phyloP scores from a whole-genome alignment of 2,329 filamentous ascomycete genomes.

The Aspergillus tamarii region DNA sequence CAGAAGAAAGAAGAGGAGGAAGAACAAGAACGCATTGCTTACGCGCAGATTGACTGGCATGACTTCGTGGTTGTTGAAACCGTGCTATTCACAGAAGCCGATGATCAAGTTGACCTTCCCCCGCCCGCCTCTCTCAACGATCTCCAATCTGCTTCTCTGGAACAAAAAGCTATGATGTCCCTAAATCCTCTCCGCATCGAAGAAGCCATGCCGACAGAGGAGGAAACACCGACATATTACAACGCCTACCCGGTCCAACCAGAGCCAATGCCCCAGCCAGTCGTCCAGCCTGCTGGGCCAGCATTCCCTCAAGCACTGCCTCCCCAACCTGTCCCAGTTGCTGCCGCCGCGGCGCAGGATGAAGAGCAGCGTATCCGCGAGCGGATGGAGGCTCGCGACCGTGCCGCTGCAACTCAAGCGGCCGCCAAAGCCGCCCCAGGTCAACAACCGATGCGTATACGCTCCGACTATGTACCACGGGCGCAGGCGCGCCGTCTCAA shows the following conservation, averaged over 20 bases:
- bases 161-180: slow-evolving; percentile 91
- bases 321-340: slow-evolving; percentile 37
- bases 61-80: slow-evolving; percentile 97
- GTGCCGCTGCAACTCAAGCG: slow-evolving; percentile 76
- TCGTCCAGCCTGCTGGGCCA: slow-evolving; percentile 23
- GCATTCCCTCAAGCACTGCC: slow-evolving; percentile 36
- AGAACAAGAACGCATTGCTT: slow-evolving; percentile 74
- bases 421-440: slow-evolving; percentile 68
- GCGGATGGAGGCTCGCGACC: slow-evolving; percentile 55
- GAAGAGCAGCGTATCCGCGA: slow-evolving; percentile 67
- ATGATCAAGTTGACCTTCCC: slow-evolving; percentile 83
- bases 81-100: slow-evolving; percentile 84
- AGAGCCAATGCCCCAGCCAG: slow-evolving; percentile 41
- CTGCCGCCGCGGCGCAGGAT: slow-evolving; percentile 49
- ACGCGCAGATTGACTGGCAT: slow-evolving; percentile 95
- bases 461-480: slow-evolving; percentile 87
- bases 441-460: slow-evolving; percentile 76
- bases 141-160: slow-evolving; percentile 88
- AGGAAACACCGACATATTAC: slow-evolving; percentile 59
- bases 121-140: slow-evolving; percentile 88
- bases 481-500: slow-evolving; percentile 73
- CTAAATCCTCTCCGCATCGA: slow-evolving; percentile 84
- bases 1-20: slow-evolving; percentile 85
- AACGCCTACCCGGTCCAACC: slow-evolving; percentile 48
- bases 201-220: slow-evolving; percentile 87